phyloP scores from a whole-genome alignment of 2,329 filamentous ascomycete genomes.

The Sporothrix humicola region DNA sequence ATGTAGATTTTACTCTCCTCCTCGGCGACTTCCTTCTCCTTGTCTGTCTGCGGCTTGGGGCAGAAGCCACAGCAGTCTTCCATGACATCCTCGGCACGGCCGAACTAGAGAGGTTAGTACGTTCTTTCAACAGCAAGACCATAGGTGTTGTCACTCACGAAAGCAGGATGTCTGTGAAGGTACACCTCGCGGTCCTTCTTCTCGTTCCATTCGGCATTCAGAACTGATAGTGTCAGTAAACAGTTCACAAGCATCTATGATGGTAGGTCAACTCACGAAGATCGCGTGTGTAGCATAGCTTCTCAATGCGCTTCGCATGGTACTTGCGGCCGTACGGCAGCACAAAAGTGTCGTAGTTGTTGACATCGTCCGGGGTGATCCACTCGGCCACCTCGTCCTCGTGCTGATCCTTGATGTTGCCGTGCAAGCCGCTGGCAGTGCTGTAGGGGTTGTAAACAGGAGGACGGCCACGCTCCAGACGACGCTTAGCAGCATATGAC shows the following conservation, averaged over 20 bases:
- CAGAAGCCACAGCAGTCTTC: conserved; percentile 83
- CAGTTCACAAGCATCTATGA: background rate
- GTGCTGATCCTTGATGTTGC: conserved; percentile 77
- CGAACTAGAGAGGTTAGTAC: conserved; percentile 60
- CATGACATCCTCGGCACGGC: conserved; percentile 73
- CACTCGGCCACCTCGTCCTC: conserved; percentile 86
- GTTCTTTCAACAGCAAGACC: no score
- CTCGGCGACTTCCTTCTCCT: conserved; percentile 73
- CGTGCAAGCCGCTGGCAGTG: conserved; percentile 50
- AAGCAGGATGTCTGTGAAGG: conserved; percentile 82
- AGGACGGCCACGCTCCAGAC: conserved; percentile 74
- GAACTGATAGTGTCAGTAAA: conserved; percentile 49
- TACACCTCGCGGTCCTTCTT: conserved; percentile 75
- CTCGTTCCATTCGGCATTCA: conserved; percentile 88
- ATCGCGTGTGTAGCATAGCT: conserved; percentile 80
- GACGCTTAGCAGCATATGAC: conserved; percentile 70
- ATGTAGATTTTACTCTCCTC: conserved; percentile 79
- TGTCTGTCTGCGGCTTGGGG: conserved; percentile 69
- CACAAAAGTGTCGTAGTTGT: conserved; percentile 79
- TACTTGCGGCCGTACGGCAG: conserved; percentile 69
- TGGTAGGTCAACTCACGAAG: conserved; percentile 51
- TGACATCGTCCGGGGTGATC: conserved; percentile 76
- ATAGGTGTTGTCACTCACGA: no score
- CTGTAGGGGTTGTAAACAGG: conserved; percentile 41
- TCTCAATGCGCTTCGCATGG: conserved; percentile 75